Evolutionary conservation across 352 stramenopile species (phyloP).

Genomic region (Pythium brassicae): DNA sequence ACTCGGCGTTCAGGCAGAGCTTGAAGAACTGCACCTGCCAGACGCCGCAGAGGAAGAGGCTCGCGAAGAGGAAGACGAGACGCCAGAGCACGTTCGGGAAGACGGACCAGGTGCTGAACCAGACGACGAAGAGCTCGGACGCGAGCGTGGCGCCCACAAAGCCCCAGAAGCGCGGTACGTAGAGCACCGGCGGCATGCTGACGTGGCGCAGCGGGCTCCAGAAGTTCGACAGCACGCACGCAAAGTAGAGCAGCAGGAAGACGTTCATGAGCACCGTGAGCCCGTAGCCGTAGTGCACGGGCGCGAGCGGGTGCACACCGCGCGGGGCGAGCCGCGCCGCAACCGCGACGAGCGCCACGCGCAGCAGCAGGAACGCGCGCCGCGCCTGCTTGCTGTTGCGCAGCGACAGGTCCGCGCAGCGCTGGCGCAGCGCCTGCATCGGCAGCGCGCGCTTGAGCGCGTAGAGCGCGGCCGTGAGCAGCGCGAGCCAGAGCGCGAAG

Average conservation of each 20-base stretch:
- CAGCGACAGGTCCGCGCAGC: slow-evolving; percentile 53
- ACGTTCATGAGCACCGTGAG: slow-evolving; percentile 80
- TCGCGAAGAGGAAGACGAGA: slow-evolving; percentile 52
- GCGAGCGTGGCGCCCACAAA: slow-evolving; percentile 40
- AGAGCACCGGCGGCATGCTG: slow-evolving; percentile 68
- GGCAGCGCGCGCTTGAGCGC: slow-evolving; percentile 58
- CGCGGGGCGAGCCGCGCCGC: slow-evolving; percentile 52
- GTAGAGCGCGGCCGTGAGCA: slow-evolving; percentile 65
- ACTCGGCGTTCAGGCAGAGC: slow-evolving; percentile 63
- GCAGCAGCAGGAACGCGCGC: slow-evolving; percentile 50
- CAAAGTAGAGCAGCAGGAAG: slow-evolving; percentile 69
- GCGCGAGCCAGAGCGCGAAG: slow-evolving; percentile 49
- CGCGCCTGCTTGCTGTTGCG: slow-evolving; percentile 42
- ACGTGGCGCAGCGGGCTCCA: slow-evolving; percentile 47
- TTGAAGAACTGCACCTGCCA: slow-evolving; percentile 76
- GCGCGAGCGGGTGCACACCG: slow-evolving; percentile 64
- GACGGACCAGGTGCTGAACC: slow-evolving; percentile 74
- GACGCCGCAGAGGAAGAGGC: slow-evolving; percentile 43
- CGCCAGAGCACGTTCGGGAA: slow-evolving; percentile 78
- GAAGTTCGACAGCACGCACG: slow-evolving; percentile 79
- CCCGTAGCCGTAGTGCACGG: slow-evolving; percentile 69
- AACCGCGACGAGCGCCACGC: slow-evolving; percentile 49
- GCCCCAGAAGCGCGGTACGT: slow-evolving; percentile 67
- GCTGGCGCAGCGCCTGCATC: slow-evolving; percentile 52
- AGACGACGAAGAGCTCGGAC: slow-evolving; percentile 69